Percentiles rank a stretch among this genome's conserved stretches.
Evolutionary conservation across 2,329 filamentous ascomycete genomes (phyloP).

Genomic region (Paecilomyces dactylethromorphus): DNA sequence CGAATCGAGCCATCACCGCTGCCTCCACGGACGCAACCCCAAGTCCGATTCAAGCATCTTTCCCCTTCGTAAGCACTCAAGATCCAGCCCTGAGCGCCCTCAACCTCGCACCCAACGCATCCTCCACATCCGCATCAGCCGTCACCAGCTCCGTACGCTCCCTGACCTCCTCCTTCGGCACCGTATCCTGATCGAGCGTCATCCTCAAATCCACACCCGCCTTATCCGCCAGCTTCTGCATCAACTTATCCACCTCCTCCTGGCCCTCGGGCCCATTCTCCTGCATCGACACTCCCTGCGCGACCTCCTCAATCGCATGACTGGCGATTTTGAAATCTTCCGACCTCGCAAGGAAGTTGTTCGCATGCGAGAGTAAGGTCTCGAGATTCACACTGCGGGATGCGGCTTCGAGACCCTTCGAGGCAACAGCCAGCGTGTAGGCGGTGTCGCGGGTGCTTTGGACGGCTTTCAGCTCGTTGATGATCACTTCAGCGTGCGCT

Average conservation of each 20-base stretch:
- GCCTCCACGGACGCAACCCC: no score
- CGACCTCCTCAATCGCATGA: constrained; percentile 35
- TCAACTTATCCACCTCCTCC: constrained; percentile 35
- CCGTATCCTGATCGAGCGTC: constrained; percentile 31
- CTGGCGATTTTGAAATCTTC: constrained; percentile 40
- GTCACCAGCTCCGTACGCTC: constrained; percentile 24
- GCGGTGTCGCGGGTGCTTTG: constrained; percentile 43
- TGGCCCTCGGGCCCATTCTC: constrained; percentile 40
- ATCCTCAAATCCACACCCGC: constrained; percentile 37
- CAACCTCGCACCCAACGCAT: constrained; percentile 34
- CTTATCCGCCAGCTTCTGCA: constrained; percentile 39
- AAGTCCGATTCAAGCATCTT: no score
- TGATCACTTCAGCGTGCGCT: constrained; percentile 43
- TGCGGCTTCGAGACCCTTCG: constrained; percentile 38
- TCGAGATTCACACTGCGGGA: constrained; percentile 41
- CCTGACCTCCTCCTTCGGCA: constrained; percentile 35
- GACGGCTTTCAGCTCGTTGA: constrained; percentile 42
- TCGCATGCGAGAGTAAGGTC: constrained; percentile 34
- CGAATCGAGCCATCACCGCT: no score
- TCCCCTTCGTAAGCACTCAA: constrained; percentile 4
- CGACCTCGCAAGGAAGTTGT: constrained; percentile 34
- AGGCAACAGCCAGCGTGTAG: constrained; percentile 37
- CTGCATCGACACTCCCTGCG: constrained; percentile 35
- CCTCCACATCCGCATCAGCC: constrained; percentile 32
- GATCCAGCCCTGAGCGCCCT: constrained; percentile 33